These are phyloP conservation scores for Candida frijolesensis DNA, from an alignment of 1,139 yeast species.

Conservation along the genomic window DNA sequence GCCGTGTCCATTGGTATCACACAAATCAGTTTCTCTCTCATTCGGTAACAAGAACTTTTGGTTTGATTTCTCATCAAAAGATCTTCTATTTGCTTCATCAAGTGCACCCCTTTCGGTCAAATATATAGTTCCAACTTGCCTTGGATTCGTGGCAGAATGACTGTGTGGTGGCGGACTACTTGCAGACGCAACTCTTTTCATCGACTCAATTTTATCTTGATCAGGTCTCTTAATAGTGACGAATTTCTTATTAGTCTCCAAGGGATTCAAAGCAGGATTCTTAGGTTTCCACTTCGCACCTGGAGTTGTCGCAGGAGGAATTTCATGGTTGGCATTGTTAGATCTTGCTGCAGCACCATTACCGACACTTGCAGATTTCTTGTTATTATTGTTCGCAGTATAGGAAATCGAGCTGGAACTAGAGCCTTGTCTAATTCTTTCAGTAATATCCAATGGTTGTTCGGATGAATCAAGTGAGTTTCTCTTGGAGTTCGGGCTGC, in stretches of 20 bases:
- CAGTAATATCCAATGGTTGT: constrained; percentile 13
- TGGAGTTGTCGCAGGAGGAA: constrained; percentile 2
- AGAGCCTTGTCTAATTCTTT: constrained; percentile 14
- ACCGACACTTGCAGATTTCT: background rate
- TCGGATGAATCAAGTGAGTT: constrained; percentile 34
- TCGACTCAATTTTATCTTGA: constrained; percentile 26
- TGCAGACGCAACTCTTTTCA: constrained; percentile 22
- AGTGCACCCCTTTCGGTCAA: constrained; percentile 55
- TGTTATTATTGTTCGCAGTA: constrained; percentile 11
- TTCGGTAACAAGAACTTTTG: constrained; percentile 27
- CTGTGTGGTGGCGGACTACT: constrained; percentile 13
- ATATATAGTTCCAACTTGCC: constrained; percentile 42
- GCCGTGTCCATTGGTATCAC: constrained; percentile 20
- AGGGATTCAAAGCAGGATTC: constrained; percentile 83
- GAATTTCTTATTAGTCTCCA: constrained; percentile 68
- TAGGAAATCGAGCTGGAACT: constrained; percentile 13
- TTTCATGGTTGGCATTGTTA: background rate
- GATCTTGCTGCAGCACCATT: constrained; percentile 1
- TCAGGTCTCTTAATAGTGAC: constrained; percentile 67
- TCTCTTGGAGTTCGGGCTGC: constrained; percentile 31
- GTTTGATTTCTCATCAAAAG: constrained; percentile 11
- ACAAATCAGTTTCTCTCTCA: constrained; percentile 34
- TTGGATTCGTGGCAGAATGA: constrained; percentile 1
- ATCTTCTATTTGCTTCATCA: constrained; percentile 29
- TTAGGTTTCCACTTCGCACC: constrained; percentile 50